A percentile compares a stretch with the other conserved stretches of the same genome.
Conservation (phyloP, 2,329 filamentous ascomycete species). For the Penicillium polonicum region DNA sequence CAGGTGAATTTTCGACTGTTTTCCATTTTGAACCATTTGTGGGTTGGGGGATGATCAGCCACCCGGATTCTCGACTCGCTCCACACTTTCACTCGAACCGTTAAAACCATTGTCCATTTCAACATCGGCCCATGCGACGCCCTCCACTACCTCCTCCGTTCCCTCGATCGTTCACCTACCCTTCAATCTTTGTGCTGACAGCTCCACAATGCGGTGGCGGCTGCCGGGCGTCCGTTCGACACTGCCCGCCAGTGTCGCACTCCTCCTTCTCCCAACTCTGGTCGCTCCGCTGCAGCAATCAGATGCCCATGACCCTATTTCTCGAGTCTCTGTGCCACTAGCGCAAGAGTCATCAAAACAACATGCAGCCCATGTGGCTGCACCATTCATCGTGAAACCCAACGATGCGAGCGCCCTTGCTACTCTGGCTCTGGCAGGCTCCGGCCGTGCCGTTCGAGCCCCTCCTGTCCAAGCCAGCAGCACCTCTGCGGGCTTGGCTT, state of each 20-base stretch:
- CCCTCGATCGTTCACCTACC: background rate
- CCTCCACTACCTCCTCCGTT: background rate
- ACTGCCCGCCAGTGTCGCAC: slow-evolving; percentile 57
- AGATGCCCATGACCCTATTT: slow-evolving; percentile 29
- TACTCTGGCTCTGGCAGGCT: slow-evolving; percentile 90
- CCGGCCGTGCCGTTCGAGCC: slow-evolving; percentile 83
- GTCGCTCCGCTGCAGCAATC: slow-evolving; percentile 65
- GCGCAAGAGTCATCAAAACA: slow-evolving; percentile 16
- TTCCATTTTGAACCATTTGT: background rate
- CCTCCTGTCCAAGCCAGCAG: slow-evolving; percentile 71
- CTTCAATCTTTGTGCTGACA: slow-evolving; percentile 34
- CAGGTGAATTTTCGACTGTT: background rate
- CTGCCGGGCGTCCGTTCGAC: slow-evolving; percentile 58
- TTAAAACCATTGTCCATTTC: background rate
- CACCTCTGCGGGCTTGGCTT: slow-evolving; percentile 65
- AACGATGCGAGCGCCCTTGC: slow-evolving; percentile 89
- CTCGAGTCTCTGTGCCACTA: slow-evolving; percentile 31
- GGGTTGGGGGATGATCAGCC: slow-evolving; percentile 26
- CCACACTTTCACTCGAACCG: slow-evolving; percentile 15
- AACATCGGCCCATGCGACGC: slow-evolving; percentile 11
- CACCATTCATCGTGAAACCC: slow-evolving; percentile 38
- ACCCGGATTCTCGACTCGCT: slow-evolving; percentile 22
- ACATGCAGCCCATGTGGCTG: slow-evolving; percentile 19
- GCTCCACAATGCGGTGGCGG: slow-evolving; percentile 61
- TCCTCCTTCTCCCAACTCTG: slow-evolving; percentile 60